Evolutionary conservation across 768 basidiomycete genomes (phyloP).

Genomic region (Pulveroboletus sp.): DNA sequence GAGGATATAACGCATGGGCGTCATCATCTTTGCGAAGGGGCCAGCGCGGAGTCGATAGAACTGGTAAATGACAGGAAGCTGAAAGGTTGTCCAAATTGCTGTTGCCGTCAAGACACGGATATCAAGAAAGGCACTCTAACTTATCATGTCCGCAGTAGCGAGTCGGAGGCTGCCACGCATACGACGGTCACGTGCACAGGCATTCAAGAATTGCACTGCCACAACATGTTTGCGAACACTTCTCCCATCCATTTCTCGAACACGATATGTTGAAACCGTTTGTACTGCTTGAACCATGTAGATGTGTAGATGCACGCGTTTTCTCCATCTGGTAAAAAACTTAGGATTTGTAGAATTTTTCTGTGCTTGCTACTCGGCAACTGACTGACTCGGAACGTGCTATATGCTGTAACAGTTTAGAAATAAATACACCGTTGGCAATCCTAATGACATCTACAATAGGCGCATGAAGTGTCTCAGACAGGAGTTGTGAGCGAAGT

Average conservation of each 20-base stretch:
- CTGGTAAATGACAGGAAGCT: not conserved
- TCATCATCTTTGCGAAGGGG: slow-evolving; percentile 43
- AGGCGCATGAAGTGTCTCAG: slow-evolving; percentile 28
- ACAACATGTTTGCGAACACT: too few relatives aligned
- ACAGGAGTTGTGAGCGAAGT: slow-evolving; percentile 29
- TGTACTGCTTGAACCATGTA: too few relatives aligned
- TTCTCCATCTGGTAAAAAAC: too few relatives aligned
- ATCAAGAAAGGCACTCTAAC: too few relatives aligned
- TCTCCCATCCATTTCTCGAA: too few relatives aligned
- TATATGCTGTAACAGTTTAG: too few relatives aligned
- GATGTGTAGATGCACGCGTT: too few relatives aligned
- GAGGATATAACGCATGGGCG: slow-evolving; percentile 56
- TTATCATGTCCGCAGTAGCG: slow-evolving; percentile 2
- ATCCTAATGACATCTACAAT: slow-evolving; percentile 12
- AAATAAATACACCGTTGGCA: not conserved
- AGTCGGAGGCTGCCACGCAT: not conserved
- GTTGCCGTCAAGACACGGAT: not conserved
- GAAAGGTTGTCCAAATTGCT: not conserved
- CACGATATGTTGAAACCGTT: too few relatives aligned
- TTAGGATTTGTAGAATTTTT: too few relatives aligned
- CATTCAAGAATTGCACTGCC: too few relatives aligned
- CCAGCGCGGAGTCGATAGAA: not conserved
- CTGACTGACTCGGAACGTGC: too few relatives aligned
- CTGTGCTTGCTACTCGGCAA: too few relatives aligned
- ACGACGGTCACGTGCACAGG: not conserved